Conservation (phyloP, 2,329 filamentous ascomycete species). For the Venturia asperata region DNA sequence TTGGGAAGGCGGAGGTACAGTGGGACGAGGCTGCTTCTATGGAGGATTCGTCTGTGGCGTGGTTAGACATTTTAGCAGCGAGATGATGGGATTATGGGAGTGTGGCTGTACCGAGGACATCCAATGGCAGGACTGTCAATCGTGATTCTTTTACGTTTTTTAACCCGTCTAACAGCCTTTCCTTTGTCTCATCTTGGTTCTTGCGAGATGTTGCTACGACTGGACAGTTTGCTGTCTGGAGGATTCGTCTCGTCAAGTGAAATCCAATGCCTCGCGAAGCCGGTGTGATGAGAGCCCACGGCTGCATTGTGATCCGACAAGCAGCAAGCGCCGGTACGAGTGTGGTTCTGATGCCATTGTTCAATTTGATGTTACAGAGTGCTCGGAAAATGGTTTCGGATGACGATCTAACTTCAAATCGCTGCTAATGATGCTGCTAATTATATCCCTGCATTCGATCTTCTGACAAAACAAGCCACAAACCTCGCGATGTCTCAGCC, state of each 20-base stretch:
- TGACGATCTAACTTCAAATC: slow-evolving; percentile 14
- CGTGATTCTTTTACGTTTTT: slow-evolving; percentile 40
- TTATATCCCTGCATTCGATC: not conserved
- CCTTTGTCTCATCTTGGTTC: slow-evolving; percentile 43
- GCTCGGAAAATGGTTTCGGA: not conserved
- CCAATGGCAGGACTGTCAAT: slow-evolving; percentile 47
- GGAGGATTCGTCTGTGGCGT: slow-evolving; percentile 51
- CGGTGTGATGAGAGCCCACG: slow-evolving; percentile 49
- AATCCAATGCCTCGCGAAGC: slow-evolving; percentile 58
- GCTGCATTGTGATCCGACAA: slow-evolving; percentile 32
- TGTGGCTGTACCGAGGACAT: slow-evolving; percentile 46
- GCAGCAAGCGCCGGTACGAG: not conserved
- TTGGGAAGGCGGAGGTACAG: slow-evolving; percentile 49
- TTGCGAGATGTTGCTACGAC: slow-evolving; percentile 55
- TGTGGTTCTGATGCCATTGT: slow-evolving; percentile 1
- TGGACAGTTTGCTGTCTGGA: slow-evolving; percentile 50
- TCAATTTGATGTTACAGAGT: not conserved
- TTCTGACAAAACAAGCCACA: not conserved
- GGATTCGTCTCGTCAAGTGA: slow-evolving; percentile 51
- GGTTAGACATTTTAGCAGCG: not conserved
- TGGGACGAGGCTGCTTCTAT: slow-evolving; percentile 51
- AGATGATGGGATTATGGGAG: not conserved
- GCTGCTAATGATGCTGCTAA: slow-evolving; percentile 8
- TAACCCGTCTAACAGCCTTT: slow-evolving; percentile 45
- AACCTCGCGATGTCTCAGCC: not conserved